phyloP scores from a whole-genome alignment of 1,139 yeast genomes.

The Protomyces inundatus region DNA sequence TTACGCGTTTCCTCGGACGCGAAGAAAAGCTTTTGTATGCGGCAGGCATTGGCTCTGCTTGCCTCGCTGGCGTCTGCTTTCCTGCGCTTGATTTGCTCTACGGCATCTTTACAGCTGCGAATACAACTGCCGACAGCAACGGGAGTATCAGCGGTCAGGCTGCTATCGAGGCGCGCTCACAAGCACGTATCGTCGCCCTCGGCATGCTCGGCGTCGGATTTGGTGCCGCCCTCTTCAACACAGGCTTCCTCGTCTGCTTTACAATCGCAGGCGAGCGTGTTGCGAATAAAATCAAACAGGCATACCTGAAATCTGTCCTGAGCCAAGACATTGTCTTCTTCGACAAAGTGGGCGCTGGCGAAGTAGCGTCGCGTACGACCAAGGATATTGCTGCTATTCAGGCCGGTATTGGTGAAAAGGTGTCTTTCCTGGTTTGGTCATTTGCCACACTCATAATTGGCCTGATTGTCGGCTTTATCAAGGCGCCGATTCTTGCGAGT shows the following conservation, averaged over 20 bases:
- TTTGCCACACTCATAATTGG: constrained; percentile 43
- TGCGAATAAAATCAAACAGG: constrained; percentile 43
- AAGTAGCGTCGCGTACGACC: constrained; percentile 44
- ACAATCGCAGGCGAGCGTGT: constrained; percentile 44
- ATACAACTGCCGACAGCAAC: constrained; percentile 1
- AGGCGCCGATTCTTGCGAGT: constrained; percentile 42
- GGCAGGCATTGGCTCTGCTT: constrained; percentile 9
- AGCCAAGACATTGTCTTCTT: constrained; percentile 46
- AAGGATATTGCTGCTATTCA: constrained; percentile 44
- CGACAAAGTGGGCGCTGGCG: constrained; percentile 47
- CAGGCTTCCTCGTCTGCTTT: constrained; percentile 33
- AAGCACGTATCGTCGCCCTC: constrained; percentile 11
- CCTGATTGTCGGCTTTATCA: constrained; percentile 42
- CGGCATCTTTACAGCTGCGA: constrained; percentile 17
- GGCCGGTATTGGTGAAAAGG: constrained; percentile 46
- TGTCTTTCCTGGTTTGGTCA: constrained; percentile 43
- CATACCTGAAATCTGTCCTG: constrained; percentile 41
- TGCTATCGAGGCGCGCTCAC: constrained; percentile 9
- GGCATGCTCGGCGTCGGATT: constrained; percentile 31
- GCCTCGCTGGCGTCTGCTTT: constrained; percentile 25
- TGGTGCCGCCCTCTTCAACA: constrained; percentile 33
- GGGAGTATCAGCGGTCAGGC: background rate
- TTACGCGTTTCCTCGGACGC: constrained; percentile 18
- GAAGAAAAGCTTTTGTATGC: constrained; percentile 9
- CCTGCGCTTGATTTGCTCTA: constrained; percentile 21